Conservation (phyloP, 306 rosid genomes). For the Castanea mollissima region DNA sequence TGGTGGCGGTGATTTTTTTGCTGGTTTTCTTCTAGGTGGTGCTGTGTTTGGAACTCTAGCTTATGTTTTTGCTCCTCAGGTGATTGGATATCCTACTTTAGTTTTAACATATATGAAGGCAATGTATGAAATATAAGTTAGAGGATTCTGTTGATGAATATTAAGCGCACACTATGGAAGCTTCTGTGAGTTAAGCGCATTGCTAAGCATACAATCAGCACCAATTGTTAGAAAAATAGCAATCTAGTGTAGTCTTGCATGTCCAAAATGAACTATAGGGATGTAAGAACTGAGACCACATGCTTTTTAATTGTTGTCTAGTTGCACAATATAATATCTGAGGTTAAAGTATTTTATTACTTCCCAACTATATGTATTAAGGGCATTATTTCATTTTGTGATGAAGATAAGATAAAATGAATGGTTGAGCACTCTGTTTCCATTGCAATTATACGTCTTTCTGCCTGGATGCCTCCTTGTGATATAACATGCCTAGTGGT, state of each 20-base stretch:
- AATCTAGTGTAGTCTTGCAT: not conserved
- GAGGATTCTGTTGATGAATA: not conserved
- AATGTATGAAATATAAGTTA: constrained; percentile 4
- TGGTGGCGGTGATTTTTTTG: constrained; percentile 79
- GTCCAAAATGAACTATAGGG: not conserved
- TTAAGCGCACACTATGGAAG: not conserved
- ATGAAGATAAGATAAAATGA: not conserved
- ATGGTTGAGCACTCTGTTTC: not conserved
- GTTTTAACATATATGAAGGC: constrained; percentile 10
- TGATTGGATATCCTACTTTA: constrained; percentile 31
- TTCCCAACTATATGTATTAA: not conserved
- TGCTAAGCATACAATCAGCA: not conserved
- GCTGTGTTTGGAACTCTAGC: constrained; percentile 84
- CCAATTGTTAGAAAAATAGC: not conserved
- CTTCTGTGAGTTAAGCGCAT: not conserved
- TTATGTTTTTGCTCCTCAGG: constrained; percentile 95
- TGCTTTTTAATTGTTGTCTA: not conserved
- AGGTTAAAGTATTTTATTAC: not conserved
- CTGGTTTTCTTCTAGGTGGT: constrained; percentile 90
- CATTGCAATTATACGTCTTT: not conserved
- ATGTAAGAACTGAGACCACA: not conserved
- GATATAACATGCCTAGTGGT: not conserved
- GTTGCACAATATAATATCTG: not conserved
- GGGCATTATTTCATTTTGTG: not conserved
- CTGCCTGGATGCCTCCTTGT: not conserved